A percentile compares a stretch with the other conserved stretches of the same genome.
Evolutionary conservation across 768 basidiomycete genomes (phyloP).

Genomic region (Hydnomerulius pinastri): DNA sequence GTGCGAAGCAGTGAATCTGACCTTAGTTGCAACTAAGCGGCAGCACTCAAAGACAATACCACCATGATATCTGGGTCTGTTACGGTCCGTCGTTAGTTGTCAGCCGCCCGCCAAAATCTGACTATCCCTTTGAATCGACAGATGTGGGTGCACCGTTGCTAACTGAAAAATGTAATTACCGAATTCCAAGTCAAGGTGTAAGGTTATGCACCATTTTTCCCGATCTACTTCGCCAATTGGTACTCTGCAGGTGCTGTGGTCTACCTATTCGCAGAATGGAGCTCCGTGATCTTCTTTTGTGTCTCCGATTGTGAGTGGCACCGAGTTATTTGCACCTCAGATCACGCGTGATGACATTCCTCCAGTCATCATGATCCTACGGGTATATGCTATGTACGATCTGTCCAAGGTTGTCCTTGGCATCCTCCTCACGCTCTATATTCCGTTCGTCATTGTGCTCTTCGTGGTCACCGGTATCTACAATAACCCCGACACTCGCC

Average conservation of each 20-base stretch:
- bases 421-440: constrained; percentile 7
- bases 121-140: too few relatives aligned
- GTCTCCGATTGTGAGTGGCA: constrained; percentile 18
- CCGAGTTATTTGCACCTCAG: background rate
- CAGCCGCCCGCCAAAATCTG: too few relatives aligned
- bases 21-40: background rate
- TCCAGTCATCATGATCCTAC: constrained; percentile 23
- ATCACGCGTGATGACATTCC: too few relatives aligned
- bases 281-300: constrained; percentile 13
- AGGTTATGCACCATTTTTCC: too few relatives aligned
- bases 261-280: constrained; percentile 6
- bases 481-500: background rate
- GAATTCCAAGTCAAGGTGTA: too few relatives aligned
- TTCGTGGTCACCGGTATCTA: constrained; percentile 5
- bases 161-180: too few relatives aligned
- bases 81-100: constrained; percentile 3
- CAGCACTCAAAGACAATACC: constrained; percentile 1
- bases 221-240: too few relatives aligned
- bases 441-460: background rate
- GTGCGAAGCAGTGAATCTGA: background rate
- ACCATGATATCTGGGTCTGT: constrained; percentile 7
- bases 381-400: constrained; percentile 16
- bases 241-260: constrained; percentile 10
- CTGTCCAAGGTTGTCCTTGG: constrained; percentile 7
- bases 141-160: too few relatives aligned